These are phyloP conservation scores for Xylaria sp. DNA, from an alignment of 495 filamentous ascomycete genomes.

Conservation along the genomic window DNA sequence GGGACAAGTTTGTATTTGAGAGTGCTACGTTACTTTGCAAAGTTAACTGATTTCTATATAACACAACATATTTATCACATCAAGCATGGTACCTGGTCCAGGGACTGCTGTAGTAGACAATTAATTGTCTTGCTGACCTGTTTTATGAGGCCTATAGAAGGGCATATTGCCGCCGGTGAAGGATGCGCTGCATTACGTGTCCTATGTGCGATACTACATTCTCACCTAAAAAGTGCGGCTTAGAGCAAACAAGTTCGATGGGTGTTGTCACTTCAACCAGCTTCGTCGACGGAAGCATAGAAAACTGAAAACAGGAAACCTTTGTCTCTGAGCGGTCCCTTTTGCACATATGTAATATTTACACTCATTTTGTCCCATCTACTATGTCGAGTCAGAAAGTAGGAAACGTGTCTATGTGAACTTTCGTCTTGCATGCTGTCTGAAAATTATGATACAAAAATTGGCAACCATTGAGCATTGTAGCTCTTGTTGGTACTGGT, in stretches of 20 bases:
- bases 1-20: neutral
- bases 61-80: neutral
- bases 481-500: neutral
- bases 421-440: neutral
- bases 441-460: neutral
- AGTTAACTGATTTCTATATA: neutral
- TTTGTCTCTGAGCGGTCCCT: constrained; percentile 5
- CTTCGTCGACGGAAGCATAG: neutral
- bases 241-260: neutral
- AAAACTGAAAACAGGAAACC: neutral
- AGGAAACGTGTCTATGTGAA: neutral
- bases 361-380: neutral
- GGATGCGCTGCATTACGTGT: neutral
- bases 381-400: neutral
- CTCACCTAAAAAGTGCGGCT: neutral
- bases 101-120: neutral
- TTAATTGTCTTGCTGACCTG: neutral
- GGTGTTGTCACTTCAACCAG: constrained; percentile 14
- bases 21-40: neutral
- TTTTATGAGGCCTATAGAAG: neutral
- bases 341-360: neutral
- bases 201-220: neutral
- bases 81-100: neutral
- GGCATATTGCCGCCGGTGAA: neutral
- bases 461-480: neutral